Percentiles rank a stretch among this genome's conserved stretches.
Conservation (phyloP, 257 asterid genomes). For the Euphrasia confusa region DNA sequence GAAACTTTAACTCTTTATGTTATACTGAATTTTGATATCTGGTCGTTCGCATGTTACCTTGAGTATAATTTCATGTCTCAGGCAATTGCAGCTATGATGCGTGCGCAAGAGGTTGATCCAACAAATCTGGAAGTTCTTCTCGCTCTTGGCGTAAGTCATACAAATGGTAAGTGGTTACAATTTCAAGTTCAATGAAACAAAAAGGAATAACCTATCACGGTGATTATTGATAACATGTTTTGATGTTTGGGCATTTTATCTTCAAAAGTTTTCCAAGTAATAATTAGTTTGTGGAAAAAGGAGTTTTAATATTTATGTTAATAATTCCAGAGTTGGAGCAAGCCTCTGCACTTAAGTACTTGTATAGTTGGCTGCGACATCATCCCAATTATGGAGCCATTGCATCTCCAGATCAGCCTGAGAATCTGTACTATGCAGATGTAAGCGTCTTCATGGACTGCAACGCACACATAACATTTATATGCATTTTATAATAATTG, state of each 20-base stretch:
- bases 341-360: constrained; percentile 81
- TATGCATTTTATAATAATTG: constrained; percentile 1
- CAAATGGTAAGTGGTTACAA: constrained; percentile 73
- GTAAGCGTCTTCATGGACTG: constrained; percentile 43
- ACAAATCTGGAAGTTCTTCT: constrained; percentile 96
- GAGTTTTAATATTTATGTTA: constrained; percentile 17
- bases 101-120: constrained; percentile 96
- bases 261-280: background rate
- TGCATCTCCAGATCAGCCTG: constrained; percentile 68
- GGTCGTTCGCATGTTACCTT: no score
- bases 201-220: no score
- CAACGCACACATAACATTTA: background rate
- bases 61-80: constrained; percentile 32
- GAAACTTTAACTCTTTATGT: no score
- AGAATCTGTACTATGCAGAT: constrained; percentile 76
- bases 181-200: constrained; percentile 15
- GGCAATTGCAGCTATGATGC: constrained; percentile 99
- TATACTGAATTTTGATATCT: no score
- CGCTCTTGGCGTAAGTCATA: constrained; percentile 98
- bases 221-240: no score
- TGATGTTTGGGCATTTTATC: background rate
- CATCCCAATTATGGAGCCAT: constrained; percentile 84
- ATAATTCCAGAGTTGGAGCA: constrained; percentile 82
- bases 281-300: constrained; percentile 1
- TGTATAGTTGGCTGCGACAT: constrained; percentile 91